These are phyloP conservation scores for Pichia norvegensis DNA, from an alignment of 1,139 yeast genomes.

Conservation along the genomic window DNA sequence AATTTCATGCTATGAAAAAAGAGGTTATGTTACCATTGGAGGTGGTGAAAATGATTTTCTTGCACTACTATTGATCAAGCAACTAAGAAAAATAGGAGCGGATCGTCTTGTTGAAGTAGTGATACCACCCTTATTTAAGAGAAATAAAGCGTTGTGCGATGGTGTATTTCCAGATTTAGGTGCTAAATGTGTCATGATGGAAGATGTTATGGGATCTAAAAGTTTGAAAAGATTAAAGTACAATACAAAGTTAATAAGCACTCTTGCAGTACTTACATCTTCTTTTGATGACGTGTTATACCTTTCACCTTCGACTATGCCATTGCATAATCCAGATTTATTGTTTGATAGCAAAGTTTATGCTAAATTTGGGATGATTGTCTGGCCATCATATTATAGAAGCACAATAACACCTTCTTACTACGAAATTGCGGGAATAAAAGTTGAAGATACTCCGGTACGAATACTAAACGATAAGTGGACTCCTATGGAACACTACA, in stretches of 20 bases:
- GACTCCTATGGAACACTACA: constrained; percentile 14
- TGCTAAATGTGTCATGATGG: constrained; percentile 37
- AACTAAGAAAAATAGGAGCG: constrained; percentile 52
- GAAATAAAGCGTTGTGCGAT: constrained; percentile 37
- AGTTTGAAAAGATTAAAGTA: constrained; percentile 7
- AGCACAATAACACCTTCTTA: constrained; percentile 46
- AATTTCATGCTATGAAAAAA: constrained; percentile 36
- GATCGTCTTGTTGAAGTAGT: constrained; percentile 63
- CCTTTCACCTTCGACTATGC: constrained; percentile 47
- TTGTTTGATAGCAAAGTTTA: constrained; percentile 36
- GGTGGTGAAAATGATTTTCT: constrained; percentile 69
- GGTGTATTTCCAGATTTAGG: constrained; percentile 36
- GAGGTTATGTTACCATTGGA: constrained; percentile 69
- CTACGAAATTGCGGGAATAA: constrained; percentile 41
- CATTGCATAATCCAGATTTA: constrained; percentile 40
- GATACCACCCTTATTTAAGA: constrained; percentile 35
- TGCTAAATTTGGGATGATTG: constrained; percentile 12
- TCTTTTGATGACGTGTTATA: constrained; percentile 44
- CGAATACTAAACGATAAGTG: constrained; percentile 13
- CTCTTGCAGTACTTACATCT: constrained; percentile 42
- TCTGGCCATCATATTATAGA: constrained; percentile 62
- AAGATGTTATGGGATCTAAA: constrained; percentile 28
- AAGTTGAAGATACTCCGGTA: constrained; percentile 26
- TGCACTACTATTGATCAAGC: constrained; percentile 50
- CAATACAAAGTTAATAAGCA: constrained; percentile 35